Evolutionary conservation across 2,329 filamentous ascomycete genomes (phyloP).

Genomic region (Aulographum hederae): DNA sequence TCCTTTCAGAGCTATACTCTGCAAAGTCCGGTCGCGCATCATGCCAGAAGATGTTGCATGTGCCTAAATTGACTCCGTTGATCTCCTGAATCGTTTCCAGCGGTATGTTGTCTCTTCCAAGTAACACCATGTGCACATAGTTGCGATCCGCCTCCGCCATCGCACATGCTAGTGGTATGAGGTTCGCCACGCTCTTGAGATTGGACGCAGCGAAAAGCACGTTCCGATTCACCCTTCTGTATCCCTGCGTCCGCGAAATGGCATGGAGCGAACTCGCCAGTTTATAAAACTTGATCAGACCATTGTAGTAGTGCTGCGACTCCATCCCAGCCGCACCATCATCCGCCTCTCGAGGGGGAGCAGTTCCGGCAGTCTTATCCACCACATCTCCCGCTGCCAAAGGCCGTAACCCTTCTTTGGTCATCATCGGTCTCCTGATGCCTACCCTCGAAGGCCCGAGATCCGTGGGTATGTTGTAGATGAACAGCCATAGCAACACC

Average conservation of each 20-base stretch:
- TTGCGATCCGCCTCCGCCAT: conserved; percentile 57
- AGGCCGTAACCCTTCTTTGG: background rate
- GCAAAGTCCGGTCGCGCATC: conserved; percentile 63
- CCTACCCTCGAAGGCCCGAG: conserved; percentile 1
- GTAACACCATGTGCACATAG: conserved; percentile 64
- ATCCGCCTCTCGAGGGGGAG: conserved; percentile 5
- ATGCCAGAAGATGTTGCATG: conserved; percentile 49
- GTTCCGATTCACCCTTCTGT: conserved; percentile 40
- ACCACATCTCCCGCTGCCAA: background rate
- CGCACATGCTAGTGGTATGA: conserved; percentile 71
- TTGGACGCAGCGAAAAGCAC: conserved; percentile 65
- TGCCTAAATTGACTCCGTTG: conserved; percentile 53
- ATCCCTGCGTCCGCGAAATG: conserved; percentile 26
- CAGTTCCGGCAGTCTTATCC: conserved; percentile 12
- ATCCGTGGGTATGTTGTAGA: conserved; percentile 42
- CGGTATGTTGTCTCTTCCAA: conserved; percentile 53
- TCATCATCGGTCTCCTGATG: conserved; percentile 2
- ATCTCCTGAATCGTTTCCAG: conserved; percentile 52
- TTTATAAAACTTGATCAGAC: conserved; percentile 48
- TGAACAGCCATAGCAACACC: conserved; percentile 41
- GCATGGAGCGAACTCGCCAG: conserved; percentile 43
- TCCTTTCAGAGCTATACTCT: conserved; percentile 47
- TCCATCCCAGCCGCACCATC: conserved; percentile 8
- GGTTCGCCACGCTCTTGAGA: conserved; percentile 49
- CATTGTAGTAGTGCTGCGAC: conserved; percentile 38